Evolutionary conservation across 805 yeast genomes (phyloP), one percentile per base, ranked within the genome.

Genomic region (Cyberlindnera samutprakarnensis): DNA sequence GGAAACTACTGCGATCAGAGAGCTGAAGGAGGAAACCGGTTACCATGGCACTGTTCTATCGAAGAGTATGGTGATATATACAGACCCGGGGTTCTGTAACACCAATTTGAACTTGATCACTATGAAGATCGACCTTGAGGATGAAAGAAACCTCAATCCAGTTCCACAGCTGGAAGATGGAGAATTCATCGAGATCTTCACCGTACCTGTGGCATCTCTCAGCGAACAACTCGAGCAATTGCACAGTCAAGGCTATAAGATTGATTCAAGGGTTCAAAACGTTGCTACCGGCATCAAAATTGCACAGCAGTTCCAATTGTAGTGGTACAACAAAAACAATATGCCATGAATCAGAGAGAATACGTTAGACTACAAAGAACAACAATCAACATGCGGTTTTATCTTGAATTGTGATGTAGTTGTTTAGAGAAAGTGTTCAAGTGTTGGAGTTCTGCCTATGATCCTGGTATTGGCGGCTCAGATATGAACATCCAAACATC

Each of bases 11-110:
- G 97, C 98, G 0, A 64, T 78, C 32, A 70, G 98, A 41, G 98
- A 90, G 55, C 60, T 90, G 42, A 70, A 70, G 30, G 98, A 90
- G 56, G 98, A 90, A 52, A 88, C 97, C 0, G 98, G 98, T 0
- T 88, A 82, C 53, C 62, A 78, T 27, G 96, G 96, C 7, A 70
- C 59, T 26, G 78, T 75, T 28, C 44, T 59, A 22, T 56, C 55
- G 13, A 54, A 57, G 30, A 57, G 72, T 9, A 72, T 76, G 7
- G 46, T 66, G 13, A 62, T 79, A 47, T 81, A 59, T 56, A 77
- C 78, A 42, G 95, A 85, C 52, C 94, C 95, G 0, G 95, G 94
- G 2, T 85, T 82, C 53, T 81, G 95, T 45, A 87, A 90, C 55
- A 90, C 96, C 14, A 88, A 83, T 49, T 65, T 85, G 62, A 76